Percentiles rank a stretch among this genome's conserved stretches.
Conservation (phyloP, 371 early-diverging fungal species). For the Syncephalastrum sp. region DNA sequence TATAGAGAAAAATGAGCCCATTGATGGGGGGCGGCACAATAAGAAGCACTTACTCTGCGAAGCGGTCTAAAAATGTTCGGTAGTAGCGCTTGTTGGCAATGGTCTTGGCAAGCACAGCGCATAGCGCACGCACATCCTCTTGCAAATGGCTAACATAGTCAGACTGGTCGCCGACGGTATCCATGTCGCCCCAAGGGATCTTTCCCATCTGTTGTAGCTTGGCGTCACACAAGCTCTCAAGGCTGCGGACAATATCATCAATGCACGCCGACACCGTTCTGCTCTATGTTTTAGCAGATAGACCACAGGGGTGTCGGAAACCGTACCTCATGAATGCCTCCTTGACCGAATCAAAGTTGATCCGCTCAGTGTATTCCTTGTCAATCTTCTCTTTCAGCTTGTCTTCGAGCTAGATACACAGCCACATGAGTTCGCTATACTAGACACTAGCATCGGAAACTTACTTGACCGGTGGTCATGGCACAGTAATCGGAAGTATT, state of each 20-base stretch:
- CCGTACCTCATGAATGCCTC: conserved; percentile 73
- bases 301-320: too few species aligned
- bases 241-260: conserved; percentile 61
- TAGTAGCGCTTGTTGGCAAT: conserved; percentile 77
- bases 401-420: conserved; percentile 7
- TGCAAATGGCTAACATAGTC: conserved; percentile 77
- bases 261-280: conserved; percentile 59
- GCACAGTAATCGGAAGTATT: conserved; percentile 95
- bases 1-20: conserved; percentile 11
- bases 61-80: conserved; percentile 86
- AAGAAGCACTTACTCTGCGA: conserved; percentile 69
- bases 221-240: conserved; percentile 66
- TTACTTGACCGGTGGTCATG: conserved; percentile 79
- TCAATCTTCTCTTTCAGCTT: conserved; percentile 70
- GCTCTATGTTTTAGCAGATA: conserved; percentile 13
- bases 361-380: conserved; percentile 54
- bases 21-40: too few species aligned
- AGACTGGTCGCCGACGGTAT: conserved; percentile 92
- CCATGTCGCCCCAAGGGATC: conserved; percentile 78
- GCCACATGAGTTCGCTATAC: too few species aligned
- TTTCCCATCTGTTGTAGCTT: conserved; percentile 69
- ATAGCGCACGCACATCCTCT: conserved; percentile 45
- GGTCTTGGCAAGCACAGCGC: conserved; percentile 54
- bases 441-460: neutral
- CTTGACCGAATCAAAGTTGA: conserved; percentile 69